phyloP scores from a whole-genome alignment of 768 basidiomycete genomes.

The Leucosporidium creatinivorum region DNA sequence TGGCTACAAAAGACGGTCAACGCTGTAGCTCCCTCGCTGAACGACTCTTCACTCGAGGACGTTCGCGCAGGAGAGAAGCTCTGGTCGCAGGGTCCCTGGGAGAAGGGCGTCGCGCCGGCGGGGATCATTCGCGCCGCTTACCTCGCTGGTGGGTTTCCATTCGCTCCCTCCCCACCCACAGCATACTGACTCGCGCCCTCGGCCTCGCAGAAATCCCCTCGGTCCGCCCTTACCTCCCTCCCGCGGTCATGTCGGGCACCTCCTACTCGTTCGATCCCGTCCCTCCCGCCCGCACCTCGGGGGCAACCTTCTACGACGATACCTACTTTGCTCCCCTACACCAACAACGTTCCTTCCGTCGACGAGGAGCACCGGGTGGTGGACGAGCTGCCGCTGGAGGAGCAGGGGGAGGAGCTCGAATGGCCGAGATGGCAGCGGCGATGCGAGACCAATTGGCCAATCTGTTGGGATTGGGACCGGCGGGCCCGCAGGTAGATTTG shows the following conservation, averaged over 20 bases:
- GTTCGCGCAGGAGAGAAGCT: conserved; percentile 10
- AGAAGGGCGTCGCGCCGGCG: conserved; percentile 16
- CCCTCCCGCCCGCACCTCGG: conserved; percentile 57
- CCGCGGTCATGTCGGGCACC: conserved; percentile 44
- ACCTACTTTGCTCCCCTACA: conserved; percentile 59
- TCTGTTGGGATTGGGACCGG: conserved; percentile 18
- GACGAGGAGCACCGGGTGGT: background rate
- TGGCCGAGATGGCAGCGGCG: conserved; percentile 8
- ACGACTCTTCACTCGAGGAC: conserved; percentile 14
- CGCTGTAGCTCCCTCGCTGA: conserved; percentile 43
- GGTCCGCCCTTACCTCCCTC: conserved; percentile 29
- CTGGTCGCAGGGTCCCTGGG: conserved; percentile 14
- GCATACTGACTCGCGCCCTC: background rate
- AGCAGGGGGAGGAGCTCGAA: background rate
- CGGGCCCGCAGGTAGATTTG: conserved; percentile 15
- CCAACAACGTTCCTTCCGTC: background rate
- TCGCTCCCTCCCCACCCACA: background rate
- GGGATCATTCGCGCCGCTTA: conserved; percentile 29
- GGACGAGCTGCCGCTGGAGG: background rate
- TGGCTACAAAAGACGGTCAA: conserved; percentile 66
- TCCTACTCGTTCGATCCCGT: conserved; percentile 77
- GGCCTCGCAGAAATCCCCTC: conserved; percentile 18
- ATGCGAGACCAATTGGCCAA: conserved; percentile 17
- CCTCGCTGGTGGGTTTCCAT: conserved; percentile 18
- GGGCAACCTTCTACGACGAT: conserved; percentile 57